These are phyloP conservation scores for Phyllosticta capitalensis DNA, from an alignment of 2,329 filamentous ascomycete genomes.

Conservation along the genomic window DNA sequence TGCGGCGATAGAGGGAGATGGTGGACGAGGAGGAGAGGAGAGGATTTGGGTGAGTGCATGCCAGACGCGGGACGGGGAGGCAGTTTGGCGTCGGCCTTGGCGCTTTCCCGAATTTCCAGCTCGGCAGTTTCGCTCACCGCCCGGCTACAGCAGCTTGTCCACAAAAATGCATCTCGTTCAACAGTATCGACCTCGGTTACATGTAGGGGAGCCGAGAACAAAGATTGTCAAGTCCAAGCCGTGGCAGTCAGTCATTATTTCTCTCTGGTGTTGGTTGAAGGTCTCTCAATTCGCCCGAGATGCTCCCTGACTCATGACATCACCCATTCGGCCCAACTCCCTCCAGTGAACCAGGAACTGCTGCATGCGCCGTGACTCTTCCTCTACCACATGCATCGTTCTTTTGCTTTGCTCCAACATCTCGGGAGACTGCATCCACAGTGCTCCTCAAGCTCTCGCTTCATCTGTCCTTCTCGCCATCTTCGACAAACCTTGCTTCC, in stretches of 20 bases:
- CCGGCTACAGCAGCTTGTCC: not conserved
- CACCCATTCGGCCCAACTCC: not conserved
- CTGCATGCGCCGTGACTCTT: not conserved
- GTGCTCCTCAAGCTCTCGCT: not conserved
- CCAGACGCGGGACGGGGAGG: not conserved
- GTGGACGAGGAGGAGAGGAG: not conserved
- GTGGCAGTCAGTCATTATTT: no score
- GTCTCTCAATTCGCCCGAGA: not conserved
- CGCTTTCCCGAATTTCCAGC: not conserved
- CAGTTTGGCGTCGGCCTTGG: not conserved
- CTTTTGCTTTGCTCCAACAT: not conserved
- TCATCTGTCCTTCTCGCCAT: not conserved
- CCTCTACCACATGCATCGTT: not conserved
- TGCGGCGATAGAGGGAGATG: conserved; percentile 1
- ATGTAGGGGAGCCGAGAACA: no score
- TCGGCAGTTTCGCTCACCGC: not conserved
- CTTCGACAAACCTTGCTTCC: not conserved
- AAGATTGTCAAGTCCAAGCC: no score
- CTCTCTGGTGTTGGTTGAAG: no score
- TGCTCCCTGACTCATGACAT: not conserved
- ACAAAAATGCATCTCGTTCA: not conserved
- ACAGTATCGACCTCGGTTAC: no score
- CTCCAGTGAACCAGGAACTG: not conserved
- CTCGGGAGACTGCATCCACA: not conserved
- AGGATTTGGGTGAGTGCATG: not conserved